Evolutionary conservation across 2,329 filamentous ascomycete species (phyloP).

Genomic region (Fusarium devonianum): DNA sequence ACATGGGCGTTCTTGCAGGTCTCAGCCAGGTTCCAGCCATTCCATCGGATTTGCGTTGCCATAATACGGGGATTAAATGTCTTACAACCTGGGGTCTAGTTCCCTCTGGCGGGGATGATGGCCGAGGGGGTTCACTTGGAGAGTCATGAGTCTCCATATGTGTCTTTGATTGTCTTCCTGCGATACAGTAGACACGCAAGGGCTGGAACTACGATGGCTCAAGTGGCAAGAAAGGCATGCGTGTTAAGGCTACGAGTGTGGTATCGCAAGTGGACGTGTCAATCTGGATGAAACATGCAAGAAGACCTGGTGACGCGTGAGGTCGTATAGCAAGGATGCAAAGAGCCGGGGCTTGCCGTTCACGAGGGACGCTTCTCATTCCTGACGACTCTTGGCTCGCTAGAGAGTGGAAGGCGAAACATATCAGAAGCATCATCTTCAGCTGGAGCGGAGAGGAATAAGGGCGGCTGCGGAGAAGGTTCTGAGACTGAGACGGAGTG

Average conservation of each 20-base stretch:
- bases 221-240: constrained; percentile 8
- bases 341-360: constrained; percentile 5
- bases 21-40: constrained; percentile 19
- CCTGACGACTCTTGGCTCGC: constrained; percentile 14
- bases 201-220: background rate
- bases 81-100: constrained; percentile 9
- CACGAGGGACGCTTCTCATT: constrained; percentile 13
- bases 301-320: constrained; percentile 1
- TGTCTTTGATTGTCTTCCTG: background rate
- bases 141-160: background rate
- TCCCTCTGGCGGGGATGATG: background rate
- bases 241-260: background rate
- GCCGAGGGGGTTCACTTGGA: background rate
- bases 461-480: background rate
- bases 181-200: no score
- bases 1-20: constrained; percentile 11
- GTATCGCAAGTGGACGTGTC: constrained; percentile 22
- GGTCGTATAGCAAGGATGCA: constrained; percentile 12
- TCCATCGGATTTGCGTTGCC: constrained; percentile 1
- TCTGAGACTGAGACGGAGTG: no score
- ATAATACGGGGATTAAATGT: background rate
- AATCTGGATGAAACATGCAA: constrained; percentile 30
- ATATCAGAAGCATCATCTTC: constrained; percentile 8
- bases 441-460: background rate
- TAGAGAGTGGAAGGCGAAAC: constrained; percentile 3